Conservation (phyloP, 345 rosid species). For the Eucalyptus melliodora region DNA sequence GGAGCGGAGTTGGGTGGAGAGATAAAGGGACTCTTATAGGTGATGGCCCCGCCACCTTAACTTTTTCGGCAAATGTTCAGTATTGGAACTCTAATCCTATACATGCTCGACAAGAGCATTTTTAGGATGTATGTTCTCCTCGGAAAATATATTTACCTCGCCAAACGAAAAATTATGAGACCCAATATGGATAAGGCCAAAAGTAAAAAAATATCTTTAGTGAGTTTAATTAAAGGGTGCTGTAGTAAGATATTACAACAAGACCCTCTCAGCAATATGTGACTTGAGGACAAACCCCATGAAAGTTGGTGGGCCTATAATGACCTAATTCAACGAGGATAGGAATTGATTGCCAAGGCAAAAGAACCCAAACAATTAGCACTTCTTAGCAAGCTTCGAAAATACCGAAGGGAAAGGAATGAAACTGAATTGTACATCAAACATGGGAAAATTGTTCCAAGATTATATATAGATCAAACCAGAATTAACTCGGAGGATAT, state of each 20-base stretch:
- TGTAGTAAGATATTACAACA: fast-evolving
- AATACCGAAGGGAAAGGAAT: background rate
- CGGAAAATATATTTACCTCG: background rate
- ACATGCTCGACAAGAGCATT: background rate
- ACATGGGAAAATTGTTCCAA: background rate
- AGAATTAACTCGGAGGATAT: background rate
- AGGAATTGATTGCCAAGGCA: background rate
- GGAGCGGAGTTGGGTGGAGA: background rate
- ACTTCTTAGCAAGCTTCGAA: background rate
- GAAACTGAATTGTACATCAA: background rate
- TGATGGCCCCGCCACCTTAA: background rate
- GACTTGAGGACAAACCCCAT: background rate
- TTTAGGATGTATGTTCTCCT: background rate
- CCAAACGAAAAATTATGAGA: background rate
- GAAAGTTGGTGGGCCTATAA: background rate
- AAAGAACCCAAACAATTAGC: background rate
- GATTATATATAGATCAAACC: background rate
- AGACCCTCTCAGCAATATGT: fast-evolving
- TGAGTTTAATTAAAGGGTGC: background rate
- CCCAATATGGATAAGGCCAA: background rate
- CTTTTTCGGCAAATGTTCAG: background rate
- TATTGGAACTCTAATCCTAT: background rate
- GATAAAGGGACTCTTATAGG: background rate
- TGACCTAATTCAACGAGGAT: fast-evolving
- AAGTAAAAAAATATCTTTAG: background rate